Conservation (phyloP, 441 rosid genomes). For the Adansonia rubrostipa region DNA sequence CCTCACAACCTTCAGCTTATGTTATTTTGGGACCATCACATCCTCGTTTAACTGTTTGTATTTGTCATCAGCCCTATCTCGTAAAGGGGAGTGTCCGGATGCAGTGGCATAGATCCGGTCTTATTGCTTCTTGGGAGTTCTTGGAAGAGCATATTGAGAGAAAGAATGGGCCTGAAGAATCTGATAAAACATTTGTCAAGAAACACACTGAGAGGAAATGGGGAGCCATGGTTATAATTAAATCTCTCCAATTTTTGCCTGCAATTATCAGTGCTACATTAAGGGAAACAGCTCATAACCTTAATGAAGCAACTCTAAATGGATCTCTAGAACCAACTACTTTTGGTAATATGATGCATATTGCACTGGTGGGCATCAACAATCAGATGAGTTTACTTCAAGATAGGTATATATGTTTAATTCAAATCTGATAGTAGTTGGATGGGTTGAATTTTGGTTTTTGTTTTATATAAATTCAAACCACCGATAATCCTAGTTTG, state of each 20-base stretch:
- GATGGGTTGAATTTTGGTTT: constrained; percentile 12
- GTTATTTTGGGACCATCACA: constrained; percentile 19
- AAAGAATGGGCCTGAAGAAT: constrained; percentile 63
- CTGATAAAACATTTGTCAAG: constrained; percentile 60
- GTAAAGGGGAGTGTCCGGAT: constrained; percentile 95
- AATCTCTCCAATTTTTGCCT: constrained; percentile 88
- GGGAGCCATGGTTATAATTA: constrained; percentile 99
- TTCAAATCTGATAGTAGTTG: constrained; percentile 1
- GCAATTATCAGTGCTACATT: constrained; percentile 75
- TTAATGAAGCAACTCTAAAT: constrained; percentile 47
- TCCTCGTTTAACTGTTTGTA: constrained; percentile 34
- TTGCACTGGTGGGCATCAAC: constrained; percentile 93
- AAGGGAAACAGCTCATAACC: constrained; percentile 74
- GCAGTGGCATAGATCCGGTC: constrained; percentile 99
- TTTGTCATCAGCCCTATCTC: constrained; percentile 82
- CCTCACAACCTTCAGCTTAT: constrained; percentile 26
- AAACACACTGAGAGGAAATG: constrained; percentile 81
- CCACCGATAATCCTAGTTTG: constrained; percentile 2
- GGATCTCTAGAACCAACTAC: constrained; percentile 48
- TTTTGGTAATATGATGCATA: constrained; percentile 97
- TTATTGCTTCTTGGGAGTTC: constrained; percentile 99
- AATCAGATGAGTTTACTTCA: constrained; percentile 98
- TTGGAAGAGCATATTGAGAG: constrained; percentile 86
- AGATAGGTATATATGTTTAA: constrained; percentile 71
- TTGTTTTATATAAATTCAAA: constrained; percentile 16